Evolutionary conservation across 139 green algal genomes (phyloP).

Genomic region (Auxenochlorella pyrenoidosa): DNA sequence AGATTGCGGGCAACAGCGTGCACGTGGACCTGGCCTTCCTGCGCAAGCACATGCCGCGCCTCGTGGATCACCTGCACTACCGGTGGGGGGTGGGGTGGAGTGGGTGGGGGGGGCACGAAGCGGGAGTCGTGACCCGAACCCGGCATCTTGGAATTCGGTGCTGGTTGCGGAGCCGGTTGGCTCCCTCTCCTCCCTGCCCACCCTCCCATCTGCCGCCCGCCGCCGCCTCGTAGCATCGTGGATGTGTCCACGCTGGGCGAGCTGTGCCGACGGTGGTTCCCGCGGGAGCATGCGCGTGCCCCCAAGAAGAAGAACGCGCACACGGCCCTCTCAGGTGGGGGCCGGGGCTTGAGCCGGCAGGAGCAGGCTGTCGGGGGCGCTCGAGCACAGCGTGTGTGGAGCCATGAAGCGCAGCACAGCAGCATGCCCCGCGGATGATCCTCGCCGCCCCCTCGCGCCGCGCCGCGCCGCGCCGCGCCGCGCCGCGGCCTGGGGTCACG

Average conservation of each 20-base stretch:
- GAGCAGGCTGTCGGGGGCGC: too few relatives aligned
- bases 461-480: too few relatives aligned
- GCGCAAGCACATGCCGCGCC: conserved; percentile 82
- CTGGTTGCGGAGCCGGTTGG: too few relatives aligned
- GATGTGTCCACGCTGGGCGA: conserved; percentile 91
- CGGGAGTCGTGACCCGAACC: too few relatives aligned
- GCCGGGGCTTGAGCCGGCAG: too few relatives aligned
- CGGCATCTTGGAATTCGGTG: too few relatives aligned
- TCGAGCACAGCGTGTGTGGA: too few relatives aligned
- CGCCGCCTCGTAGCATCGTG: conserved; percentile 70
- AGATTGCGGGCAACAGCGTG: conserved; percentile 83
- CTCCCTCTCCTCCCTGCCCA: too few relatives aligned
- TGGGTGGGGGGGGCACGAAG: background rate
- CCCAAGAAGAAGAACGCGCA: conserved; percentile 80
- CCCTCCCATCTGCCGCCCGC: background rate
- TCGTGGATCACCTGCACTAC: conserved; percentile 85
- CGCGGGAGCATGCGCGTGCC: conserved; percentile 50
- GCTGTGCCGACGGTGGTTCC: conserved; percentile 70
- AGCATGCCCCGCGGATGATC: too few relatives aligned
- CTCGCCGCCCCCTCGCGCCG: too few relatives aligned
- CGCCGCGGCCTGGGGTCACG: too few relatives aligned
- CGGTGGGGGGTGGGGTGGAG: conserved; percentile 22
- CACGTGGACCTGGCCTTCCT: conserved; percentile 94
- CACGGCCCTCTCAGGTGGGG: conserved; percentile 77
- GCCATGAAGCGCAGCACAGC: too few relatives aligned